phyloP scores from a whole-genome alignment of 2,329 filamentous ascomycete species.

The Scopulariopsis brevicaulis region DNA sequence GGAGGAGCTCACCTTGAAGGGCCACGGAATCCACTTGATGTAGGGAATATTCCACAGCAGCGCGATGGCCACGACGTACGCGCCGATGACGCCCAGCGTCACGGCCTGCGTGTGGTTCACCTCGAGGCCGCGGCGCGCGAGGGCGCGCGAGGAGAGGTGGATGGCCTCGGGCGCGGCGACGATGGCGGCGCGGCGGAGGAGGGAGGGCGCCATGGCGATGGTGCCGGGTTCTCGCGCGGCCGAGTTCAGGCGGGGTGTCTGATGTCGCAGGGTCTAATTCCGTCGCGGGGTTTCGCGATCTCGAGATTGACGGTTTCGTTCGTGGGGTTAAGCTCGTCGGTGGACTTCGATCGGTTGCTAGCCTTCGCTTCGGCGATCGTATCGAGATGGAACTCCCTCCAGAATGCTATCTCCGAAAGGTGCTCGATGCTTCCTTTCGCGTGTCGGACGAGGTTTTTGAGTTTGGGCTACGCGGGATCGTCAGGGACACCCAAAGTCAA shows the following conservation, averaged over 20 bases:
- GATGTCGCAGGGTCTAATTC: too few species aligned
- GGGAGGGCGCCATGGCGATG: background rate
- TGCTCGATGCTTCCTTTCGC: too few species aligned
- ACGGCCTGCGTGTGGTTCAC: constrained; percentile 50
- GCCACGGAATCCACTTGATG: constrained; percentile 64
- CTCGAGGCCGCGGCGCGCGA: constrained; percentile 6
- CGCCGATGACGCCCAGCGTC: constrained; percentile 59
- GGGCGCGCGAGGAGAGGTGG: constrained; percentile 3
- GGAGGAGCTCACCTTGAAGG: constrained; percentile 54
- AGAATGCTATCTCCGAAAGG: too few species aligned
- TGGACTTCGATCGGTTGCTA: too few species aligned
- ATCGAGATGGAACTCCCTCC: too few species aligned
- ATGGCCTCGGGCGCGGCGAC: constrained; percentile 4
- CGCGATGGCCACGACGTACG: constrained; percentile 62
- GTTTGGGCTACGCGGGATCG: too few species aligned
- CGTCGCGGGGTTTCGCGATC: too few species aligned
- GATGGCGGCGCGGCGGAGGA: background rate
- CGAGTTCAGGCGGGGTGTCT: background rate
- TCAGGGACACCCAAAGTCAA: too few species aligned
- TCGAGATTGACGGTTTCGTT: too few species aligned
- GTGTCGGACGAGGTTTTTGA: too few species aligned
- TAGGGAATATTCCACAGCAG: constrained; percentile 73
- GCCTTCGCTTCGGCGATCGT: too few species aligned
- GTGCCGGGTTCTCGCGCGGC: background rate
- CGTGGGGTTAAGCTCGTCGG: too few species aligned